phyloP scores from a whole-genome alignment of 306 rosid species.

The Castanea crenata region DNA sequence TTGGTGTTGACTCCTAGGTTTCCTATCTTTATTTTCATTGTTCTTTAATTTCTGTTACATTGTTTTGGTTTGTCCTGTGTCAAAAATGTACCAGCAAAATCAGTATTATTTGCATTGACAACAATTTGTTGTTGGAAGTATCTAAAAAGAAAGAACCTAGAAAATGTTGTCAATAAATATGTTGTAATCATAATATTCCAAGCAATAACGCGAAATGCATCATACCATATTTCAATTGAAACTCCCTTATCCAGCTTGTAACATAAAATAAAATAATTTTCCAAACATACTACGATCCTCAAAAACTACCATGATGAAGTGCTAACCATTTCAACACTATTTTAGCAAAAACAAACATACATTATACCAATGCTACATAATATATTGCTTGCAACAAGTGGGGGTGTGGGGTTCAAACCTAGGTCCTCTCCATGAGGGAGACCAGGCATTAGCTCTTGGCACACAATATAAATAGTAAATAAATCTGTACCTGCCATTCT shows the following conservation, averaged over 20 bases:
- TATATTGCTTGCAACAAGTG: not conserved
- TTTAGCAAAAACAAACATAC: not conserved
- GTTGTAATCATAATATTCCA: not conserved
- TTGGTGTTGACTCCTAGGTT: too few relatives aligned
- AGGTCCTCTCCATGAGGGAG: too few relatives aligned
- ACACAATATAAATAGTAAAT: not conserved
- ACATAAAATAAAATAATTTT: not conserved
- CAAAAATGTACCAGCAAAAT: not conserved
- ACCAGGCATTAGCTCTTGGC: too few relatives aligned
- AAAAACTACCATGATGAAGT: not conserved
- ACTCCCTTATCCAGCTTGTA: not conserved
- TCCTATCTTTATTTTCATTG: too few relatives aligned
- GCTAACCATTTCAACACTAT: not conserved
- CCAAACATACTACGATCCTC: not conserved
- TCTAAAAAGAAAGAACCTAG: not conserved
- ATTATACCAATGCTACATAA: not conserved
- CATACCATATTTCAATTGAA: not conserved
- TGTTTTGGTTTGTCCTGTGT: too few relatives aligned
- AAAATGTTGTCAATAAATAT: not conserved
- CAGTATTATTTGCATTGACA: not conserved
- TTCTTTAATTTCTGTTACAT: too few relatives aligned
- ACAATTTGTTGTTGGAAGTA: not conserved
- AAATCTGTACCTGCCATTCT: conserved; percentile 54
- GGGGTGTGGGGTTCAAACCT: too few relatives aligned
- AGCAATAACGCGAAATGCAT: not conserved